A percentile compares a stretch with the other conserved stretches of the same genome.
phyloP scores from a whole-genome alignment of 805 yeast genomes.

The Blastobotrys terrestris region DNA sequence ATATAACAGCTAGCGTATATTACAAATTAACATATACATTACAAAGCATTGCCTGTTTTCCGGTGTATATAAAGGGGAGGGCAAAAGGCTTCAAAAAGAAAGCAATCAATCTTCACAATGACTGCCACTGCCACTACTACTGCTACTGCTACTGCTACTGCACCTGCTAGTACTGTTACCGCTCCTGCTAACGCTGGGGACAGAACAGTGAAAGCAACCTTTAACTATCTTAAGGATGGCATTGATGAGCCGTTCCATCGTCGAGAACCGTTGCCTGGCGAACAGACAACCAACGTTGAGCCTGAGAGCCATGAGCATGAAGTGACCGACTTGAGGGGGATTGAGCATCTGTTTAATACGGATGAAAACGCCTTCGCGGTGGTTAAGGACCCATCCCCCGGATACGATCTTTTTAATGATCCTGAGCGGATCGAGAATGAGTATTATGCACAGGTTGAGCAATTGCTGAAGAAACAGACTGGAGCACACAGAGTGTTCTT shows the following conservation, averaged over 20 bases:
- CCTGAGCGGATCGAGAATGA: constrained; percentile 16
- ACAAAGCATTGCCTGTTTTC: too few relatives aligned
- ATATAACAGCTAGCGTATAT: background rate
- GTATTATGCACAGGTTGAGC: constrained; percentile 19
- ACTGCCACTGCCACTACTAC: too few relatives aligned
- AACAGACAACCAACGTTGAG: constrained; percentile 4
- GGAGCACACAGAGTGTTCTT: constrained; percentile 19
- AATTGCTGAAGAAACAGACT: constrained; percentile 17
- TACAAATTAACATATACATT: background rate
- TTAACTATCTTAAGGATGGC: constrained; percentile 4
- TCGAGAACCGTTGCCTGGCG: constrained; percentile 6
- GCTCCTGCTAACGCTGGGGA: background rate
- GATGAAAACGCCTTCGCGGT: constrained; percentile 9
- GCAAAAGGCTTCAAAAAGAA: too few relatives aligned
- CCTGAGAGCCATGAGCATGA: background rate
- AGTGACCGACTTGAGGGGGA: constrained; percentile 7
- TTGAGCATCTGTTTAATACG: constrained; percentile 4
- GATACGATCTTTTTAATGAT: constrained; percentile 13
- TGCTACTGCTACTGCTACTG: too few relatives aligned
- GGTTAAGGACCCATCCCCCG: constrained; percentile 7
- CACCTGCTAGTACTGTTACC: too few relatives aligned
- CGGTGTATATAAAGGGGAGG: too few relatives aligned
- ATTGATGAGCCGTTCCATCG: constrained; percentile 6
- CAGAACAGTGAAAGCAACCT: background rate
- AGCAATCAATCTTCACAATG: too few relatives aligned